Evolutionary conservation across 2,329 filamentous ascomycete genomes (phyloP), one percentile per base, ranked within the genome.

Genomic region (Fusarium succisae): DNA sequence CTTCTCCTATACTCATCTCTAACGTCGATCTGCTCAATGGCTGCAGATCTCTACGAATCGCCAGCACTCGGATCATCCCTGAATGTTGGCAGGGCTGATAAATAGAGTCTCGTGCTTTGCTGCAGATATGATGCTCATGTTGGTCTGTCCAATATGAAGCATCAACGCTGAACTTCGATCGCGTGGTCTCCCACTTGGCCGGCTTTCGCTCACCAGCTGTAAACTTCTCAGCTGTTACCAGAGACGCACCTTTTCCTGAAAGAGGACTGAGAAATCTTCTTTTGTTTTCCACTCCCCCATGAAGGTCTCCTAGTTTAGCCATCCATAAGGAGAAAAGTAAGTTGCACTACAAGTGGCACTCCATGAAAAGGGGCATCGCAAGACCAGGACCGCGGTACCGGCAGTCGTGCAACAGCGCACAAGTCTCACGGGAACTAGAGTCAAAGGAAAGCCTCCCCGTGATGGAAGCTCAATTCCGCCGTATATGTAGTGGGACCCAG

Each of bases 71-170:
- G 28, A 35, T 54, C 18, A 35, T 47, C 53, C 62, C 35, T 53
- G 32, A 14, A n/a, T 48, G 43, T 28, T 68, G 57, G 73, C 76
- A 77, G 74, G 76, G 75, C 73, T 76, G 63, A 53, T 43, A 44
- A 20, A 56, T 28, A 32, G 17, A 59, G 24, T 48, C 48, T 55
- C 22, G 53, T 48, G 41, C 66, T 65, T 54, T 45, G 44, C 35
- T 59, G 43, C 37, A 38, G 47, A 66, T 61, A 69, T 69, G 63
- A 55, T 57, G 63, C 44, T 62, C 30, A 70, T 38, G 48, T 45
- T 30, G 51, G 39, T 37, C 28, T 47, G 30, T 60, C 54, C 37
- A 69, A 61, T 63, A 66, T 32, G 59, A 70, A 57, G 41, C 20
- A 57, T 61, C 48, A 47, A 63, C 48, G 66, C 56, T 67, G 63